Evolutionary conservation across 1,139 yeast genomes (phyloP).

Genomic region (Nakaseomyces kungkrabaensis): DNA sequence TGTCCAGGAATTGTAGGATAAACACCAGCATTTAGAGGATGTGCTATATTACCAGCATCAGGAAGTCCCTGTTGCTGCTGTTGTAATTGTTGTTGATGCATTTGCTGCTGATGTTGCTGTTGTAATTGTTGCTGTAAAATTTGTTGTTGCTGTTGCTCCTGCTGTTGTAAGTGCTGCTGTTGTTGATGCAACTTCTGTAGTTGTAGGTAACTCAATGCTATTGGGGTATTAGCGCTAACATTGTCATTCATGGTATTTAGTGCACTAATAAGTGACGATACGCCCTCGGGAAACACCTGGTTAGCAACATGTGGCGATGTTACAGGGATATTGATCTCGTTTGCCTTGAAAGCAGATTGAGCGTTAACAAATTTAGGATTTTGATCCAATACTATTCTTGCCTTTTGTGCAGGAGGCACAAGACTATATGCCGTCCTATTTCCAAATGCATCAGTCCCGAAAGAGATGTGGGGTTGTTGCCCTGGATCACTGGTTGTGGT

Average conservation of each 20-base stretch:
- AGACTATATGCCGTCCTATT: background rate
- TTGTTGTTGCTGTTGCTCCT: slow-evolving; percentile 2
- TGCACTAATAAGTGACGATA: slow-evolving; percentile 4
- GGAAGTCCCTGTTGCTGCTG: slow-evolving; percentile 2
- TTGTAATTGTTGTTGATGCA: background rate
- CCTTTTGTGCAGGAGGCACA: background rate
- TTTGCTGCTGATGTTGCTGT: slow-evolving; percentile 3
- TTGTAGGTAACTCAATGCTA: slow-evolving; percentile 1
- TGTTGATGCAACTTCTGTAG: slow-evolving; percentile 4
- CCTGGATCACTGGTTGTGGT: background rate
- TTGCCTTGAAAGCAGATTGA: slow-evolving; percentile 1
- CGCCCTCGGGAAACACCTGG: slow-evolving; percentile 4
- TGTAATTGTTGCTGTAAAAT: slow-evolving; percentile 3
- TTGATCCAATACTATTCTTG: background rate
- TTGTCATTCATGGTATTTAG: slow-evolving; percentile 4
- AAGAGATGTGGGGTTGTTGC: background rate
- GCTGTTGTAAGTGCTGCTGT: slow-evolving; percentile 5
- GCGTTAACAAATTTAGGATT: slow-evolving; percentile 1
- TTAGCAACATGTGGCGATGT: background rate
- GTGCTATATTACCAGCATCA: background rate
- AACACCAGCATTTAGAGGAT: background rate
- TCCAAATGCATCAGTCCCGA: background rate
- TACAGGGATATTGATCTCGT: background rate
- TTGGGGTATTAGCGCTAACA: slow-evolving; percentile 1
- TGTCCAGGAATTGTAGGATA: background rate